These are phyloP conservation scores for Hemileccinum rubropunctum DNA, from an alignment of 768 basidiomycete genomes.

Conservation along the genomic window DNA sequence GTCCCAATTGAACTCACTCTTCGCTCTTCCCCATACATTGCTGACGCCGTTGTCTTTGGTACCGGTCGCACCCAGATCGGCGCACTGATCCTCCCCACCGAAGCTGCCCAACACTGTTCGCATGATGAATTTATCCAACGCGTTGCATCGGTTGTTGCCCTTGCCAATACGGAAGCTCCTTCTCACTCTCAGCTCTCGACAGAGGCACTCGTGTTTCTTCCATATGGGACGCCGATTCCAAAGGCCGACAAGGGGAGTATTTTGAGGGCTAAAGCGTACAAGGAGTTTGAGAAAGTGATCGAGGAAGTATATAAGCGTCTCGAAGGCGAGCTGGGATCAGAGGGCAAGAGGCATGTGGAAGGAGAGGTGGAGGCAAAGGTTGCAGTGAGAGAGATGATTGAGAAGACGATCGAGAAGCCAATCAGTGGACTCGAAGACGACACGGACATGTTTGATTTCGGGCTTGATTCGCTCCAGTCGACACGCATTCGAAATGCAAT, in stretches of 20 bases:
- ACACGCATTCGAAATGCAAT: constrained; percentile 48
- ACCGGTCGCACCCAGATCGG: constrained; percentile 47
- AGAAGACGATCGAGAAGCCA: constrained; percentile 20
- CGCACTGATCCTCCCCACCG: constrained; percentile 48
- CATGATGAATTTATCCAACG: constrained; percentile 32
- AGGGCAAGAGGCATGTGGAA: constrained; percentile 12
- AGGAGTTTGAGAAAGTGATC: constrained; percentile 46
- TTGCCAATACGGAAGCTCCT: constrained; percentile 52
- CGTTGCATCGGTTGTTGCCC: constrained; percentile 42
- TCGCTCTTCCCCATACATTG: constrained; percentile 44
- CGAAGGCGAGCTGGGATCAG: constrained; percentile 36
- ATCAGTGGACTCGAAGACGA: constrained; percentile 19
- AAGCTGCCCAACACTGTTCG: constrained; percentile 29
- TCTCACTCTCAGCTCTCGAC: constrained; percentile 49
- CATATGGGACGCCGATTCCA: constrained; percentile 46
- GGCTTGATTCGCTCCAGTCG: constrained; percentile 53
- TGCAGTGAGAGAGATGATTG: constrained; percentile 15
- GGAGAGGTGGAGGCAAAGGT: constrained; percentile 11
- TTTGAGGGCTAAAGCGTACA: constrained; percentile 48
- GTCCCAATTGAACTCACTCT: constrained; percentile 53
- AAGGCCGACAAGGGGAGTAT: constrained; percentile 52
- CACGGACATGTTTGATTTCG: constrained; percentile 46
- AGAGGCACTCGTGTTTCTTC: constrained; percentile 51
- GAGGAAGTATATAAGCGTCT: constrained; percentile 39
- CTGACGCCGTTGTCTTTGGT: constrained; percentile 56